phyloP scores from a whole-genome alignment of 139 green algal genomes.

The Astrephomene gubernaculifera region DNA sequence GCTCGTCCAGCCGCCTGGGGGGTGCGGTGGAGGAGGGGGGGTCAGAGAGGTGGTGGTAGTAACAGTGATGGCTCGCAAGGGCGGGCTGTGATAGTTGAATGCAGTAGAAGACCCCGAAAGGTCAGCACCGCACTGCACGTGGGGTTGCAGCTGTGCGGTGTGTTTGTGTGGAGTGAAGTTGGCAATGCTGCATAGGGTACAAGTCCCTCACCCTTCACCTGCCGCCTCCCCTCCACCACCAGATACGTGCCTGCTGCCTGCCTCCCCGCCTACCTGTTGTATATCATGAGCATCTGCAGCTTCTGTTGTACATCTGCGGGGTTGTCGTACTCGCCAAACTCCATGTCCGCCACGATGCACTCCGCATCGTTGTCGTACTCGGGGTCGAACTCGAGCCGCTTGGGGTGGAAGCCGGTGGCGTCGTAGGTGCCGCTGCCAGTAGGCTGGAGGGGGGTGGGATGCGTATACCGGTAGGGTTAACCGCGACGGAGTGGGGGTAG shows the following conservation, averaged over 20 bases:
- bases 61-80: no score
- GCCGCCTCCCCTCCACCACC: no score
- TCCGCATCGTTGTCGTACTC: constrained; percentile 96
- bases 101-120: no score
- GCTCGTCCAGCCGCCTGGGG: constrained; percentile 69
- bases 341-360: constrained; percentile 70
- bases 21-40: not conserved
- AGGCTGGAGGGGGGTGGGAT: not conserved
- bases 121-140: no score
- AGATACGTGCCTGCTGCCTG: no score
- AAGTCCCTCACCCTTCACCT: no score
- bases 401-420: constrained; percentile 86
- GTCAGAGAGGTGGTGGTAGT: not conserved
- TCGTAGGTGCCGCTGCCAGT: constrained; percentile 15
- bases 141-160: no score
- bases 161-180: no score
- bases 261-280: constrained; percentile 74
- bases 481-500: no score
- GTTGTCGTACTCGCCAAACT: constrained; percentile 70
- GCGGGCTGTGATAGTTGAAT: no score
- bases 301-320: constrained; percentile 76
- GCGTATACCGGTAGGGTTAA: no score
- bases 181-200: no score
- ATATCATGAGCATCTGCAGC: constrained; percentile 86
- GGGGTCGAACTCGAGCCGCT: constrained; percentile 94